Base-by-base conservation (phyloP, 306 rosid genomes). In the Quercus aquifolioides region DNA sequence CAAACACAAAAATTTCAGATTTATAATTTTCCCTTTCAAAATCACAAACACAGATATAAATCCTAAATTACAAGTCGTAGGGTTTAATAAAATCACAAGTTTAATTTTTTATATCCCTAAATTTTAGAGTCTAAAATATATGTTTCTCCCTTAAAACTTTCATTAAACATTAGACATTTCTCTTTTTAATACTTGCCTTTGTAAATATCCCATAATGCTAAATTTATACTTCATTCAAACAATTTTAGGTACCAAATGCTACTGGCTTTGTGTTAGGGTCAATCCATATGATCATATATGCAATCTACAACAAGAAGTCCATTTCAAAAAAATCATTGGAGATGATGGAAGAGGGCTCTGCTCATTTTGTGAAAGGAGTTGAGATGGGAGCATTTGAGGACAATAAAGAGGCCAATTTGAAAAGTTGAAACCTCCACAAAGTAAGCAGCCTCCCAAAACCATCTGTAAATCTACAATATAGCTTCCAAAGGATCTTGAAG, bases 401-500 rank as follows among this genome's bases (percentile, higher is more conserved):
- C 18, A 31, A 25, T 19, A 58, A 70, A 46, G 65, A 78, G 5
- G 77, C 6, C 10, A 31, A 26, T 54, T 11, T 52, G 58, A 86
- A 67, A 6, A 67, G 38, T 56, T 59, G n/a, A 62, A 74, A 75
- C 43, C 55, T 85, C 2, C 21, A 6, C 35, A 87, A 76, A 63
- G 88, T 78, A 49, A 41, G 68, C 8, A 89, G 91, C 76, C 88
- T 89, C 23, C 87, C 93, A 26, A 76, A 74, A 56, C 89, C 87
- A 7, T 58, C 19, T 1, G 6, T 71, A 18, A 51, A 55, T 21
- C 19, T 77, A 1, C 81, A 78, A 9, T 14, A 75, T 25, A 73
- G 81, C 33, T 13, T 85, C 67, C 77, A 31, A 23, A 87, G 20
- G 75, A n/a, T 82, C 54, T 55, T 84, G 43, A 85, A 86, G 51